Evolutionary conservation across 2,329 filamentous ascomycete genomes (phyloP), one percentile per base, ranked within the genome.

Genomic region (Coniella vitis): DNA sequence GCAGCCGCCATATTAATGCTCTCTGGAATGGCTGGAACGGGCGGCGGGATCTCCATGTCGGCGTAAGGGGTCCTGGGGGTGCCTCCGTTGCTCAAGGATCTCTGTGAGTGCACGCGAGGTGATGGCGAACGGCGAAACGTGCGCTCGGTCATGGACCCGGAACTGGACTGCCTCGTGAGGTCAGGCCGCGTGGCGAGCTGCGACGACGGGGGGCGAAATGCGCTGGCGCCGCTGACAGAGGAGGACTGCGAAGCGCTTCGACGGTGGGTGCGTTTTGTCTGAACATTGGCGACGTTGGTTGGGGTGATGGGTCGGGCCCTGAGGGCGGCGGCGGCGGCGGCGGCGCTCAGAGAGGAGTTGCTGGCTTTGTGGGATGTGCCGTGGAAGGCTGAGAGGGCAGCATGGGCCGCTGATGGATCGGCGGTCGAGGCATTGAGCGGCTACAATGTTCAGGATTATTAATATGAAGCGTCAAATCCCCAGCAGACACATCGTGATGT

Each of bases 311-410:
- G 84, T 57, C 86, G 81, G 39, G 85, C 86, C 61, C 85, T 83
- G 51, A 97, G 76, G 40, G 90, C 90, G 22, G 90, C 83, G 14
- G 89, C 90, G 7, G 91, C 90, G 12, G 91, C 91, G 7, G 90
- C 87, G 32, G 86, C 84, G 36, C 90, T 94, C 38, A 95, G 75
- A 51, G 80, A 81, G 52, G 71, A 73, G 44, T 14, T 46, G 58
- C 83, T 78, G 58, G 77, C 67, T 65, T 79, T 76, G 61, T 76
- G 82, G 58, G 79, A 82, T 61, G 85, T 76, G 22, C 38, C 38
- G 21, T n/a, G 37, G 67, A 91, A 94, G 51, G 90, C 90, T 64
- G 87, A 85, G 53, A 81, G 81, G 52, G 90, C 90, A 49, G 89
- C 89, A 40, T 86, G 83, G 47, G 90, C 81, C 50, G 88, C 90